Conservation (phyloP, 805 yeast species). For the Hanseniaspora occidentalis region DNA sequence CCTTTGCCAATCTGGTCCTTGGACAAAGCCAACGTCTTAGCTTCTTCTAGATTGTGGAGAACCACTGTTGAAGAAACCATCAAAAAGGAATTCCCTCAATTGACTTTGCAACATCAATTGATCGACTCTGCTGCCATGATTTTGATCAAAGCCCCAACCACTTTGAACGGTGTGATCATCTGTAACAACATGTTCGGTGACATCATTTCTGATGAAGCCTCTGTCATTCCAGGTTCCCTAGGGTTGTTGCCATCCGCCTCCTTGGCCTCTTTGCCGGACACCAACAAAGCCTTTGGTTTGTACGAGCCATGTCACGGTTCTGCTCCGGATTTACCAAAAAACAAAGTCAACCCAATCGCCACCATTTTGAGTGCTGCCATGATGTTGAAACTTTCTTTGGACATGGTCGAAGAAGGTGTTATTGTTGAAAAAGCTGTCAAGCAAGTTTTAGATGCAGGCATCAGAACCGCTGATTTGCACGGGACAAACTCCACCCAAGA, state of each 20-base stretch:
- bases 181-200: slow-evolving; percentile 98
- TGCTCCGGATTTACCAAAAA: slow-evolving; percentile 83
- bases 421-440: slow-evolving; percentile 84
- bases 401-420: slow-evolving; percentile 71
- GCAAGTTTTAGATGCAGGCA: slow-evolving; percentile 64
- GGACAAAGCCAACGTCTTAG: slow-evolving; percentile 95
- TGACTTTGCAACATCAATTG: slow-evolving; percentile 81
- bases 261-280: slow-evolving; percentile 91
- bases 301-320: slow-evolving; percentile 99
- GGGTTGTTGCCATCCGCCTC: slow-evolving; percentile 94
- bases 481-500: slow-evolving; percentile 77
- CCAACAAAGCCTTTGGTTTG: slow-evolving; percentile 86
- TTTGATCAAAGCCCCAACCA: slow-evolving; percentile 79
- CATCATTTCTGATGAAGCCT: slow-evolving; percentile 94
- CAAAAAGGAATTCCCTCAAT: slow-evolving; percentile 78
- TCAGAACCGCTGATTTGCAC: slow-evolving; percentile 85
- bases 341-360: slow-evolving; percentile 91
- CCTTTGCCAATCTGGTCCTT: slow-evolving; percentile 93
- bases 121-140: slow-evolving; percentile 99
- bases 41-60: slow-evolving; percentile 94
- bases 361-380: slow-evolving; percentile 91
- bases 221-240: slow-evolving; percentile 94
- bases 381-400: slow-evolving; percentile 90
- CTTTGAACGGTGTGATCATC: slow-evolving; percentile 82
- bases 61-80: slow-evolving; percentile 80